These are phyloP conservation scores for Aspergillus udagawae DNA, from an alignment of 2,329 filamentous ascomycete genomes.

Conservation along the genomic window DNA sequence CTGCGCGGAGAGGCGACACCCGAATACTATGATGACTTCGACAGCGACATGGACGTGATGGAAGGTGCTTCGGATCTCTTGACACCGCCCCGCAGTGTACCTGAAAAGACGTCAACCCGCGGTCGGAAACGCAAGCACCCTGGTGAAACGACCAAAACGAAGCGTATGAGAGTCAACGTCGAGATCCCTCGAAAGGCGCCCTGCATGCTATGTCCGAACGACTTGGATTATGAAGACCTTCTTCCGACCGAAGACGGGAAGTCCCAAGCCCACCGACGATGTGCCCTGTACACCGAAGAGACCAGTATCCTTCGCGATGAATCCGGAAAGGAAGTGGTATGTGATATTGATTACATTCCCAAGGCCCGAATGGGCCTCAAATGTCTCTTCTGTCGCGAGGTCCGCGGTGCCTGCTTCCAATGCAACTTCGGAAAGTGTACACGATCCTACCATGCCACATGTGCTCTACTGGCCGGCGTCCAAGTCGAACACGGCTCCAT, in stretches of 20 bases:
- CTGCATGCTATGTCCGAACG: slow-evolving; percentile 89
- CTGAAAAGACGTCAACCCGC: slow-evolving; percentile 60
- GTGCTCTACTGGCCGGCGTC: slow-evolving; percentile 85
- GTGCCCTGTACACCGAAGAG: slow-evolving; percentile 86
- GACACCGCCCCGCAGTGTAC: slow-evolving; percentile 72
- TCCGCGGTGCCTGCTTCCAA: slow-evolving; percentile 93
- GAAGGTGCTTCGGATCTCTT: slow-evolving; percentile 66
- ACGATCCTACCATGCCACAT: slow-evolving; percentile 90
- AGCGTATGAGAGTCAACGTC: slow-evolving; percentile 73
- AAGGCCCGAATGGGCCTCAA: slow-evolving; percentile 87
- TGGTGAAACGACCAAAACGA: slow-evolving; percentile 58
- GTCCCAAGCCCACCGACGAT: slow-evolving; percentile 75
- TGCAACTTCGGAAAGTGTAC: slow-evolving; percentile 94
- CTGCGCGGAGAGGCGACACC: slow-evolving; percentile 73
- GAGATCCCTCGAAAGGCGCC: slow-evolving; percentile 70
- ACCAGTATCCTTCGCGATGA: slow-evolving; percentile 75
- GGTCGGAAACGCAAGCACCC: slow-evolving; percentile 67
- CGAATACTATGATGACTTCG: slow-evolving; percentile 47
- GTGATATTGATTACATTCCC: slow-evolving; percentile 74
- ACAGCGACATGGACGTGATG: slow-evolving; percentile 62
- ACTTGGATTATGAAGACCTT: slow-evolving; percentile 76
- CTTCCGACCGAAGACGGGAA: slow-evolving; percentile 82
- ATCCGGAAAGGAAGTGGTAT: slow-evolving; percentile 66
- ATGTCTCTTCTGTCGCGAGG: slow-evolving; percentile 90
- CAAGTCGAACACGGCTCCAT: slow-evolving; percentile 84